phyloP scores from a whole-genome alignment of 1,284 basidiomycete species.

The Rhizopogon hawkerae region DNA sequence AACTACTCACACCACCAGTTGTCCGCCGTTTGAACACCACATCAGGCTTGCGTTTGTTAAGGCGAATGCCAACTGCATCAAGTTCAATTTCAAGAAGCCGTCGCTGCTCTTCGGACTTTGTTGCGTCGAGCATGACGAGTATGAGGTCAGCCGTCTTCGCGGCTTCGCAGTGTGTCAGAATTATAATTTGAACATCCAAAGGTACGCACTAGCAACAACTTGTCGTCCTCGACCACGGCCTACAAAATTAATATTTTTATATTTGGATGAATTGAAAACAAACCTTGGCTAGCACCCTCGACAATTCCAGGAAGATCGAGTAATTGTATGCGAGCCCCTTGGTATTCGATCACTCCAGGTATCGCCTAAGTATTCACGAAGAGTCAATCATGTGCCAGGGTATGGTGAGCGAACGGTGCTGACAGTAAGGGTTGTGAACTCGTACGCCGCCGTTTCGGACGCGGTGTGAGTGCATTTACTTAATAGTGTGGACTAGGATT shows the following conservation, averaged over 20 bases:
- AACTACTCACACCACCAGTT: slow-evolving; percentile 74
- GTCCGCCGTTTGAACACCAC: slow-evolving; percentile 80
- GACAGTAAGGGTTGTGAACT: slow-evolving; percentile 90
- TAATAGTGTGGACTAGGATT: slow-evolving; percentile 77
- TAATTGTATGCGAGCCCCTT: slow-evolving; percentile 88
- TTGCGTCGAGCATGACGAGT: slow-evolving; percentile 92
- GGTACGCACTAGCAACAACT: slow-evolving; percentile 71
- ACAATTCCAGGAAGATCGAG: slow-evolving; percentile 97
- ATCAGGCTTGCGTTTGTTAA: slow-evolving; percentile 87
- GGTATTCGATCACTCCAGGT: slow-evolving; percentile 89
- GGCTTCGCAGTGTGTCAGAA: slow-evolving; percentile 32
- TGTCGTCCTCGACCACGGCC: slow-evolving; percentile 89
- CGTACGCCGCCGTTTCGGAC: slow-evolving; percentile 87
- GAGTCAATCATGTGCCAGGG: background rate
- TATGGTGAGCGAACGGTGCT: slow-evolving; percentile 18
- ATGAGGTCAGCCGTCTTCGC: slow-evolving; percentile 97
- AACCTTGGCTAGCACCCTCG: slow-evolving; percentile 86
- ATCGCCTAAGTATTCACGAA: slow-evolving; percentile 56
- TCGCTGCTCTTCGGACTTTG: slow-evolving; percentile 91
- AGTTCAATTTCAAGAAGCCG: slow-evolving; percentile 84
- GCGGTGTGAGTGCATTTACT: slow-evolving; percentile 88
- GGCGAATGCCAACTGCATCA: slow-evolving; percentile 91
- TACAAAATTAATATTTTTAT: background rate
- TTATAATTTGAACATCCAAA: background rate
- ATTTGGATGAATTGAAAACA: slow-evolving; percentile 3